Conservation (phyloP, 1,139 yeast species). For the Hyphopichia fennica region DNA sequence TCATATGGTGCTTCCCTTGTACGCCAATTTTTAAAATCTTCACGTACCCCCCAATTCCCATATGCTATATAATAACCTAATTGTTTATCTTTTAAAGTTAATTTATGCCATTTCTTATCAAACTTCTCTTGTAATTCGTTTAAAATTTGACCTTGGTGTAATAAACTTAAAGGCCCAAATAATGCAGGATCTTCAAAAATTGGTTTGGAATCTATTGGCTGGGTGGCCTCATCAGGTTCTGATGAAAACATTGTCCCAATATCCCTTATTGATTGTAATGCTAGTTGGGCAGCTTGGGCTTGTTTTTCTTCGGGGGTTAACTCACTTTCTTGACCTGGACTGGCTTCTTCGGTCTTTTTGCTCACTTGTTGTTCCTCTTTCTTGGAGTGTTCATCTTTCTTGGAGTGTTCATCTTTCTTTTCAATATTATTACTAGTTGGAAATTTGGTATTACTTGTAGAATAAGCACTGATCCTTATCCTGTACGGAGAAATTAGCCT, state of each 20-base stretch:
- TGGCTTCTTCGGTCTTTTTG: too few species aligned
- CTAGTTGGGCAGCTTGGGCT: constrained; percentile 41
- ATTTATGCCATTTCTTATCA: constrained; percentile 53
- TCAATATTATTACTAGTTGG: too few species aligned
- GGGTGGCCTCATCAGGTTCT: constrained; percentile 37
- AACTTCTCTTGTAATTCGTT: constrained; percentile 52
- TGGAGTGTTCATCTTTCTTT: too few species aligned
- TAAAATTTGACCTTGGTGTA: constrained; percentile 59
- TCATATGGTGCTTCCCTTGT: constrained; percentile 47
- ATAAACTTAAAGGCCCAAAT: constrained; percentile 46
- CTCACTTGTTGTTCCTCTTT: too few species aligned
- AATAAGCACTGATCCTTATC: too few species aligned
- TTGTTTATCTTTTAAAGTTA: constrained; percentile 45
- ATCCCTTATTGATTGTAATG: constrained; percentile 44
- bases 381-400: neutral
- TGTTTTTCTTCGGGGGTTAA: constrained; percentile 16
- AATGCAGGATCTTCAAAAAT: constrained; percentile 47
- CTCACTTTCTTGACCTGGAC: neutral
- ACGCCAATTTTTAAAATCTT: constrained; percentile 49
- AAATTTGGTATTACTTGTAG: too few species aligned
- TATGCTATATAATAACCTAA: constrained; percentile 59
- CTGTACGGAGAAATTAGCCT: too few species aligned
- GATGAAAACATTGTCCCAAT: constrained; percentile 38
- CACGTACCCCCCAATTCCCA: constrained; percentile 67
- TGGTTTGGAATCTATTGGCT: constrained; percentile 56